phyloP scores from a whole-genome alignment of 2,329 filamentous ascomycete species.

The Rhynchosporium secalis region DNA sequence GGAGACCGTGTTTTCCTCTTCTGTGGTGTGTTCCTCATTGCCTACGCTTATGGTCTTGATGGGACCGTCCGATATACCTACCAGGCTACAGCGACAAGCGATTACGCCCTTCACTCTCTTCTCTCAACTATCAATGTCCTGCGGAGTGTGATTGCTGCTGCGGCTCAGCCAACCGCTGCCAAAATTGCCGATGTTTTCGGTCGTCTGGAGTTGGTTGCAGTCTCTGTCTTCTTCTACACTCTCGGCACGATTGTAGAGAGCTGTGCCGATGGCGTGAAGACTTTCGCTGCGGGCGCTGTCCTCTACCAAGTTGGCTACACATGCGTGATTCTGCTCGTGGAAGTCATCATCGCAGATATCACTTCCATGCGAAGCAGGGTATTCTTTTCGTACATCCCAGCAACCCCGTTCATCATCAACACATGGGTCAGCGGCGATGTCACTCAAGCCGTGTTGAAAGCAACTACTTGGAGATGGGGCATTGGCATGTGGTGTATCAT shows the following conservation, averaged over 20 bases:
- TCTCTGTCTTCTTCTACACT: slow-evolving; percentile 13
- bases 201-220: slow-evolving; percentile 3
- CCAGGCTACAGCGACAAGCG: slow-evolving; percentile 9
- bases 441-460: slow-evolving; percentile 1
- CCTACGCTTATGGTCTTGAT: slow-evolving; percentile 11
- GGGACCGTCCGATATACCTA: slow-evolving; percentile 9
- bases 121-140: slow-evolving; percentile 11
- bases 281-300: slow-evolving; percentile 4
- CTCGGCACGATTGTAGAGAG: slow-evolving; percentile 7
- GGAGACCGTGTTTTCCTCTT: slow-evolving; percentile 4
- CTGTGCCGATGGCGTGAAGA: slow-evolving; percentile 13
- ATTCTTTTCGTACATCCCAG: slow-evolving; percentile 12
- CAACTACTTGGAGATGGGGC: slow-evolving; percentile 12
- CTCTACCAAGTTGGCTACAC: slow-evolving; percentile 12
- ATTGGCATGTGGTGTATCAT: slow-evolving; percentile 15
- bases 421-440: slow-evolving; percentile 8
- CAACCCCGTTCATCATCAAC: slow-evolving; percentile 10
- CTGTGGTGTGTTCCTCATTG: slow-evolving; percentile 11
- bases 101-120: slow-evolving; percentile 11
- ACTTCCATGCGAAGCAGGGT: slow-evolving; percentile 13
- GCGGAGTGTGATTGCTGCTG: slow-evolving; percentile 8
- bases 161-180: slow-evolving; percentile 12
- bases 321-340: slow-evolving; percentile 9
- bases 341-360: slow-evolving; percentile 14
- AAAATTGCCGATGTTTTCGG: slow-evolving; percentile 13